These are phyloP conservation scores for Kuraishia piskuri DNA, from an alignment of 805 yeast genomes.

Conservation along the genomic window DNA sequence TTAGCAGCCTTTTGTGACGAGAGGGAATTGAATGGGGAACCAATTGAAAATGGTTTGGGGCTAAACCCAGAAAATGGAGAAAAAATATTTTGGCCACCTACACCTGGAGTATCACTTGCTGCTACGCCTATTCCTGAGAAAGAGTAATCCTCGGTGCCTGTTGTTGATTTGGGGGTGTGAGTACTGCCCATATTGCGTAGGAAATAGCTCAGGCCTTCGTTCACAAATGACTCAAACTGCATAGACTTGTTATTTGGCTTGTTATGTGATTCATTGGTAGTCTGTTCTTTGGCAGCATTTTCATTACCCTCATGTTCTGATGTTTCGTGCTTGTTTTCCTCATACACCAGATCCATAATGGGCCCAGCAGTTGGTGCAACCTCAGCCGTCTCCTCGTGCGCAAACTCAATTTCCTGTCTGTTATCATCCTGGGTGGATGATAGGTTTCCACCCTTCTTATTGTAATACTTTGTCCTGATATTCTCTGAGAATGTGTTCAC, in stretches of 20 bases:
- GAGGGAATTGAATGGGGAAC: background rate
- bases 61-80: background rate
- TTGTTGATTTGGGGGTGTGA: background rate
- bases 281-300: background rate
- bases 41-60: background rate
- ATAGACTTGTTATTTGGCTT: background rate
- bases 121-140: background rate
- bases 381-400: background rate
- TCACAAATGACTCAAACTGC: background rate
- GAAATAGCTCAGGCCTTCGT: conserved; percentile 1
- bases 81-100: background rate
- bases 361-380: background rate
- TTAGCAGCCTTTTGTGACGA: background rate
- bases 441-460: background rate
- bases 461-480: conserved; percentile 1
- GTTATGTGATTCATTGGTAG: background rate
- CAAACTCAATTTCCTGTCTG: background rate
- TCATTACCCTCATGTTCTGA: background rate
- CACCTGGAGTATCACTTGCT: background rate
- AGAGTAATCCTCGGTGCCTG: background rate
- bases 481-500: conserved; percentile 2
- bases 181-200: background rate
- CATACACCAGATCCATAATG: background rate
- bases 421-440: background rate
- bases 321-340: background rate